These are phyloP conservation scores for Forsythia suspensa DNA, from an alignment of 257 asterid species.

Conservation along the genomic window DNA sequence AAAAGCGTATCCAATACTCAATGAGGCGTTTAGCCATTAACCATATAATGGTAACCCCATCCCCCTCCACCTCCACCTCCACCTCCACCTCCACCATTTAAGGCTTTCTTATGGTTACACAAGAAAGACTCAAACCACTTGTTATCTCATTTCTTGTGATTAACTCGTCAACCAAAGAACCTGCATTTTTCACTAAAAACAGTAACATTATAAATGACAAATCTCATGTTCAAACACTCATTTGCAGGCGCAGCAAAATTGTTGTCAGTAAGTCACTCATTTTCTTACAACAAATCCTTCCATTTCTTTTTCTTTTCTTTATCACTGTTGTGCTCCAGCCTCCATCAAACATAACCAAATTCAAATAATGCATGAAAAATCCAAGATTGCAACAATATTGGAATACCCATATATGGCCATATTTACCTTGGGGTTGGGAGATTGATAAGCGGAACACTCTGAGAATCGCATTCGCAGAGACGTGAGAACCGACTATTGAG, in stretches of 20 bases:
- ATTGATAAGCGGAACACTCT: no score
- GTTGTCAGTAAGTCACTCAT: neutral
- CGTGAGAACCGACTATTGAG: no score
- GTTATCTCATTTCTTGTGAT: neutral
- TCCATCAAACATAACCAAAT: neutral
- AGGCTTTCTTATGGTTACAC: neutral
- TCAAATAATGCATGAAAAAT: neutral
- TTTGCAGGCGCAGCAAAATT: no score
- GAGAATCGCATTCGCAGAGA: no score
- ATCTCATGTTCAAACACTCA: neutral
- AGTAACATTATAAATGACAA: neutral
- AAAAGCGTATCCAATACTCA: neutral
- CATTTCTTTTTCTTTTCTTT: neutral
- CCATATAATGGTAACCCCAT: no score
- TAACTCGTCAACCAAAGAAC: neutral
- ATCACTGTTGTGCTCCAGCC: neutral
- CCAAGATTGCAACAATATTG: no score
- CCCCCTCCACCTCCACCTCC: neutral
- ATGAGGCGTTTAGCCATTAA: neutral
- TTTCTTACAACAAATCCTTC: neutral
- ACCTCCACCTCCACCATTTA: neutral
- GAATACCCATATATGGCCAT: no score
- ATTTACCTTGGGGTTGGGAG: no score
- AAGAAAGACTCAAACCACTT: neutral
- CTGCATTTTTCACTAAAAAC: neutral